Conservation (phyloP, 257 asterid genomes). For the Apocynum venetum region DNA sequence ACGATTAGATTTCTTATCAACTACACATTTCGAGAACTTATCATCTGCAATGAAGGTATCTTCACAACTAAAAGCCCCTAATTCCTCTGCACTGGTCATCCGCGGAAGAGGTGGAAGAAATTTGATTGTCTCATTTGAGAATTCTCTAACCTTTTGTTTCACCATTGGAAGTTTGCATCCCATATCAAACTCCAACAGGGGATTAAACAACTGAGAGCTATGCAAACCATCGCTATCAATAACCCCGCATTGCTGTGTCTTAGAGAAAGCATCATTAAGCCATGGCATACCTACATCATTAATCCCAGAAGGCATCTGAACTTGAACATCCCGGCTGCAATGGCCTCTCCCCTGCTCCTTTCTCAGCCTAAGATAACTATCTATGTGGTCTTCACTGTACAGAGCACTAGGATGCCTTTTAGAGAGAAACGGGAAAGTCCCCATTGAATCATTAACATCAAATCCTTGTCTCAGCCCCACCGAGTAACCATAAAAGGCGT, state of each 20-base stretch:
- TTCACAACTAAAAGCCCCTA: conserved; percentile 10
- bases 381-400: background rate
- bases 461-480: conserved; percentile 8
- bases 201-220: conserved; percentile 20
- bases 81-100: conserved; percentile 12
- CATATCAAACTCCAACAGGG: conserved; percentile 12
- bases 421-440: conserved; percentile 6
- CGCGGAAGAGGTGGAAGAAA: background rate
- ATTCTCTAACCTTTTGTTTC: conserved; percentile 5
- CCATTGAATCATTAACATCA: conserved; percentile 17
- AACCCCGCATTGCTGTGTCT: conserved; percentile 4
- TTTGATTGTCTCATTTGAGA: conserved; percentile 11
- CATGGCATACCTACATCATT: conserved; percentile 9
- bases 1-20: conserved; percentile 19
- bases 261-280: conserved; percentile 7
- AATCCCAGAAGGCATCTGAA: conserved; percentile 16
- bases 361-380: conserved; percentile 3
- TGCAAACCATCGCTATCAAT: conserved; percentile 10
- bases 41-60: conserved; percentile 22
- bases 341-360: conserved; percentile 15
- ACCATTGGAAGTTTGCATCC: conserved; percentile 8
- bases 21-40: conserved; percentile 16
- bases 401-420: background rate
- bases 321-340: background rate
- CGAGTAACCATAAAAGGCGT: background rate